phyloP scores from a whole-genome alignment of 176 grass and related monocot genomes.

The Cocos nucifera region DNA sequence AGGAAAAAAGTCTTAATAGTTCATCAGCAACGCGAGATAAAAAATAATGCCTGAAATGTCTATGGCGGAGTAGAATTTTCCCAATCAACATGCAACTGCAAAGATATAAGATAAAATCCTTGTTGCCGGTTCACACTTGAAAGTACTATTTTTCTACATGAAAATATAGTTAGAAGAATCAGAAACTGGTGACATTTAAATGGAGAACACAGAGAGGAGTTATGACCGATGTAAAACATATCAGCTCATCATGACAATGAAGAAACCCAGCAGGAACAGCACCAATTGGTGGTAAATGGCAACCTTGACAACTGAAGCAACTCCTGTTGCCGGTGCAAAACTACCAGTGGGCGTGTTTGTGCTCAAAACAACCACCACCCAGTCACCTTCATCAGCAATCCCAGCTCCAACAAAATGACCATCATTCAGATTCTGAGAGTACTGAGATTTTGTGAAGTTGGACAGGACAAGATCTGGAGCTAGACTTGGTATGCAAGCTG shows the following conservation, averaged over 20 bases:
- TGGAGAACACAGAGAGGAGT: too few relatives aligned
- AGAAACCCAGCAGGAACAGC: slow-evolving; percentile 43
- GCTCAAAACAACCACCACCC: slow-evolving; percentile 87
- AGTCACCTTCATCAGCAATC: slow-evolving; percentile 73
- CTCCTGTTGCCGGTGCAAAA: slow-evolving; percentile 38
- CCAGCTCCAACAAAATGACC: slow-evolving; percentile 47
- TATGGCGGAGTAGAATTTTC: too few relatives aligned
- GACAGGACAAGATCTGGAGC: slow-evolving; percentile 48
- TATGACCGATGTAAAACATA: too few relatives aligned
- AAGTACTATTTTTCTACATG: too few relatives aligned
- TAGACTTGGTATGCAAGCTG: slow-evolving; percentile 58
- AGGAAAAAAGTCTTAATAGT: too few relatives aligned
- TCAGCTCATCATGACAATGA: slow-evolving; percentile 27
- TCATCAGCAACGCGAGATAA: too few relatives aligned
- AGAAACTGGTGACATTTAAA: too few relatives aligned
- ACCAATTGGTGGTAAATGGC: slow-evolving; percentile 21
- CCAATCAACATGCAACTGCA: too few relatives aligned
- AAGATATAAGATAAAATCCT: too few relatives aligned
- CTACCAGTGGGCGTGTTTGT: slow-evolving; percentile 41
- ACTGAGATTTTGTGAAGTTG: slow-evolving; percentile 92
- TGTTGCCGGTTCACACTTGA: too few relatives aligned
- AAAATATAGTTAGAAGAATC: too few relatives aligned
- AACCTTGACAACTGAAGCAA: slow-evolving; percentile 19
- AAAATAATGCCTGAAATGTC: too few relatives aligned
- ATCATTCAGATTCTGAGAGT: slow-evolving; percentile 64